Conservation (phyloP, 352 stramenopile species). For the Discostella stelligera region DNA sequence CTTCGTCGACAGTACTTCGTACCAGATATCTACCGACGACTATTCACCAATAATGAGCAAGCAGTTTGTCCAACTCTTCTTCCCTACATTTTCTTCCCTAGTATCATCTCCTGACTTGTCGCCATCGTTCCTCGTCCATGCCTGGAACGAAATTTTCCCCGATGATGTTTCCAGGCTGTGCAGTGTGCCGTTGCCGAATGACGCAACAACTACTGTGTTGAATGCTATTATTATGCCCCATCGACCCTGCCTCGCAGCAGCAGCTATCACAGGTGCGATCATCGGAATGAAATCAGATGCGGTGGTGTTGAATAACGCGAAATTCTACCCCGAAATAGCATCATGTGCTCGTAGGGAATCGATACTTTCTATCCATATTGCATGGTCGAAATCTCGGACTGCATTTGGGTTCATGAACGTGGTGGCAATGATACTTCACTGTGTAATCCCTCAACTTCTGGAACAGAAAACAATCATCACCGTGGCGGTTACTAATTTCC, state of each 20-base stretch:
- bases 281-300: not conserved
- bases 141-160: conserved; percentile 4
- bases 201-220: not conserved
- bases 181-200: not conserved
- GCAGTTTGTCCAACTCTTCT: conserved; percentile 2
- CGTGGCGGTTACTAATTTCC: not conserved
- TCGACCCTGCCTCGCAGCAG: not conserved
- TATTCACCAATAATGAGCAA: not conserved
- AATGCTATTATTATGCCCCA: too few species aligned
- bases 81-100: conserved; percentile 9
- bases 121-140: conserved; percentile 6
- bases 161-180: conserved; percentile 1
- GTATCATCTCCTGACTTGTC: conserved; percentile 5
- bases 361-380: not conserved
- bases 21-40: too few species aligned
- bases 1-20: too few species aligned
- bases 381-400: conserved; percentile 14
- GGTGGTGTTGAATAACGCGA: too few species aligned
- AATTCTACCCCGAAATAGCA: not conserved
- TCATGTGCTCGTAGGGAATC: not conserved
- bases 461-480: not conserved
- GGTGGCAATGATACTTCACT: conserved; percentile 17
- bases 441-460: not conserved
- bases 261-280: not conserved
- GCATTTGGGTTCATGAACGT: conserved; percentile 21